Evolutionary conservation across 148 eudicot genomes (phyloP), one percentile per base, ranked within the genome.

Genomic region (Fagopyrum tataricum): DNA sequence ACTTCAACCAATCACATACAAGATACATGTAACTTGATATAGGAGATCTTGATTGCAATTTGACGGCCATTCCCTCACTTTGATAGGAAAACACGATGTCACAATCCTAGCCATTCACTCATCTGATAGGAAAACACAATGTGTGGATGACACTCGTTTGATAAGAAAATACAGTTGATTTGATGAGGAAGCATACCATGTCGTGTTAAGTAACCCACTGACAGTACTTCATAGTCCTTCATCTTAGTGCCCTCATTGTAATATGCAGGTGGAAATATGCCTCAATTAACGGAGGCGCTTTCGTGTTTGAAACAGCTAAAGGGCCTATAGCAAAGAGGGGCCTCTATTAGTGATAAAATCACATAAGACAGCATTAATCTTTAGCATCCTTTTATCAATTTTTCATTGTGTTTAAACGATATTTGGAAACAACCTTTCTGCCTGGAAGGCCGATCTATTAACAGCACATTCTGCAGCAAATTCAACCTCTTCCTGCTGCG

Each of bases 221-320:
- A 37, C 64, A 58, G 23, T 20, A 58, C 37, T 8, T 58, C 64
- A 58, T 58, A 6, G 20, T 21, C 12, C 64, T 14, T 31, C n/a
- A 3, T 6, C 12, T 56, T 53, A 89, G 77, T 72, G 96, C 81
- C 77, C n/a, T n/a, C n/a, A n/a, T n/a, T n/a, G n/a, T 84, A 88
- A 82, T 87, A 85, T 37, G 91, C 79, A 49, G 97, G 96, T 18
- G 96, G 98, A 75, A 89, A n/a, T n/a, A 91, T 42, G 84, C 76
- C 77, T 82, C 93, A 39, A 94, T 89, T 23, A 83, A 86, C 6
- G 98, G 87, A 71, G 74, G 81, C 76, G 73, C 82, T 79, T 83
- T 95, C 10, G 91, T 80, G 80, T 73, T 82, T 42, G 87, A 70
- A 75, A 86, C 96, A 44, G 87, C 85, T 71, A 76, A 87, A 95